These are phyloP conservation scores for Huiozyma naganishii DNA, from an alignment of 805 yeast species.

Conservation along the genomic window DNA sequence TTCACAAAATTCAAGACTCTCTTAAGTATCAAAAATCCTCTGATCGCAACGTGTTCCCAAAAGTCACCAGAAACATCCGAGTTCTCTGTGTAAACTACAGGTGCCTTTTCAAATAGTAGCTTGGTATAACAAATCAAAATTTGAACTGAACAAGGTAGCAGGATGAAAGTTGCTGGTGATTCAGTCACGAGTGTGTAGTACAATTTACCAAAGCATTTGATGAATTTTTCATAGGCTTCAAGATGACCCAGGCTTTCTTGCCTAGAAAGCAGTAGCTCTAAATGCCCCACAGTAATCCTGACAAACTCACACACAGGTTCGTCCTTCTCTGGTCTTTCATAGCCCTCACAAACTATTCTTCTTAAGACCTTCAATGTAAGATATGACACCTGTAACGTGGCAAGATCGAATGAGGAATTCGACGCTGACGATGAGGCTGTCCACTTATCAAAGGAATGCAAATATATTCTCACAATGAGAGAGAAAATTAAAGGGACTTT, in stretches of 20 bases:
- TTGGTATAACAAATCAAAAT: constrained; percentile 53
- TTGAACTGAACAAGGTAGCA: constrained; percentile 52
- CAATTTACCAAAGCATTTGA: constrained; percentile 66
- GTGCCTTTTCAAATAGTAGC: constrained; percentile 53
- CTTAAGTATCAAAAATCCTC: constrained; percentile 54
- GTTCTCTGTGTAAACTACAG: constrained; percentile 46
- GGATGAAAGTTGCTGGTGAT: constrained; percentile 61
- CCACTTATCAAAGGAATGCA: constrained; percentile 55
- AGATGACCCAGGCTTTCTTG: constrained; percentile 38
- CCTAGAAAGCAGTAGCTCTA: constrained; percentile 42
- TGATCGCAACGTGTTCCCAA: constrained; percentile 68
- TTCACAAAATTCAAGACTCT: constrained; percentile 49
- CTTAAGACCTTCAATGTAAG: constrained; percentile 64
- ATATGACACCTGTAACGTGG: constrained; percentile 65
- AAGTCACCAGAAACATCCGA: constrained; percentile 43
- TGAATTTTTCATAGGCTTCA: constrained; percentile 50
- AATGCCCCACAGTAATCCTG: constrained; percentile 43
- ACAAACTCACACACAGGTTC: constrained; percentile 48
- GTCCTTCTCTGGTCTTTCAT: constrained; percentile 55
- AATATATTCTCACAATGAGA: constrained; percentile 48
- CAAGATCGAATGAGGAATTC: constrained; percentile 23
- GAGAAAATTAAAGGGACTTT: constrained; percentile 57
- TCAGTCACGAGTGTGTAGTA: constrained; percentile 47
- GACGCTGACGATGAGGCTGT: constrained; percentile 29
- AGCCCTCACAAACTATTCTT: constrained; percentile 67